Evolutionary conservation across 805 yeast genomes (phyloP), one percentile per base, ranked within the genome.

Genomic region (Ogataea corticis): DNA sequence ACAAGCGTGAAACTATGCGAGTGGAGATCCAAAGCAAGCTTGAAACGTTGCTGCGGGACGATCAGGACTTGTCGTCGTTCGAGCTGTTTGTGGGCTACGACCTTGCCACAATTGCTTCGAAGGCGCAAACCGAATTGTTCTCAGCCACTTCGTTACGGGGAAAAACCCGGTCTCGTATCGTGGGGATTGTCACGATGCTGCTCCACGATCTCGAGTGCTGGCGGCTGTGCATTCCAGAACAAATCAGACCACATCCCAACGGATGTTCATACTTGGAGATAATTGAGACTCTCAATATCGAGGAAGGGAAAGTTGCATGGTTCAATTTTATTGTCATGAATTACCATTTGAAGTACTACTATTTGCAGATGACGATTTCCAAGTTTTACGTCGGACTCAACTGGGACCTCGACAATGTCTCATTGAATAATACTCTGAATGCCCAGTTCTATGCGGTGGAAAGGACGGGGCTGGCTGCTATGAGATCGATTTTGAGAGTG

Each of bases 171-270:
- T 36, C 41, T 5, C 55, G 62, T 27, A 49, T 58, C 1, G 17
- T 45, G 9, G 31, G 48, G 1, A 47, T 35, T 4, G 48, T 59
- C 14, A 15, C 42, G 12, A 23, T 35, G 1, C 34, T 61, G 32
- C 44, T 63, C 4, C 33, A 45, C 3, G 65, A 59, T 28, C 48
- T 66, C 14, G 65, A 63, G 18, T 27, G 44, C 14, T 67, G 68
- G 67, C 55, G 57, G 36, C 7, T 44, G 41, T 50, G 52, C 11
- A 37, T 67, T 17, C 70, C 70, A 0, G 50, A 50, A 13, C 9
- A 12, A 5, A 33, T 64, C 9, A 51, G 65, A 33, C 65, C 66
- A 12, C 38, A 39, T 11, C 16, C n/a, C 17, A 33, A 41, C 7
- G 40, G 45, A 18, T 38, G 45, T 9, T 44, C 38, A 7, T 44